Percentiles rank a stretch among this genome's conserved stretches.
Conservation (phyloP, 768 basidiomycete genomes). For the Amanita rubescens region DNA sequence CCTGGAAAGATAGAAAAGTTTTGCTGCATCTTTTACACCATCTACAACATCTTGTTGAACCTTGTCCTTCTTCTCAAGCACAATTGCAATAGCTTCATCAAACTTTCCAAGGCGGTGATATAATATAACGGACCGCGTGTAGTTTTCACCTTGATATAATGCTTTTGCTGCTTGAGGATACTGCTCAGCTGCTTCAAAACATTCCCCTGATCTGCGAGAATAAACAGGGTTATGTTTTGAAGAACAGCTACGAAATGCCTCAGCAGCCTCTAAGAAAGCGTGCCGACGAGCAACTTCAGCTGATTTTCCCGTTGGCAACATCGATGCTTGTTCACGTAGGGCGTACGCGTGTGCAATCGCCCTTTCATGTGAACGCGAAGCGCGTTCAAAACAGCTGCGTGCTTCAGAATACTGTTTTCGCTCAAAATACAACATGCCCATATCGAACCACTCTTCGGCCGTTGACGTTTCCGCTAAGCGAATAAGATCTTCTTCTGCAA, state of each 20-base stretch:
- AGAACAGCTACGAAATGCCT: slow-evolving; percentile 38
- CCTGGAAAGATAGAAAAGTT: slow-evolving; percentile 36
- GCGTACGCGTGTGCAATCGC: slow-evolving; percentile 45
- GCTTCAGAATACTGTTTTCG: slow-evolving; percentile 38
- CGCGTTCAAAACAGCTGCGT: slow-evolving; percentile 24
- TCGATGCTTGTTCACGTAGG: slow-evolving; percentile 43
- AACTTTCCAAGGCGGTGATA: slow-evolving; percentile 44
- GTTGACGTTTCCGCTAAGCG: slow-evolving; percentile 49
- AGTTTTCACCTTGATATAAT: slow-evolving; percentile 37
- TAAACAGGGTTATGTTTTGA: slow-evolving; percentile 27
- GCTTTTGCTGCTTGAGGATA: slow-evolving; percentile 35
- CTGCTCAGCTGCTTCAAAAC: slow-evolving; percentile 34
- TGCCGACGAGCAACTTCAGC: slow-evolving; percentile 15
- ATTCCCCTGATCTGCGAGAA: slow-evolving; percentile 37
- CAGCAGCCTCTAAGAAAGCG: slow-evolving; percentile 39
- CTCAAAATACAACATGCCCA: slow-evolving; percentile 28
- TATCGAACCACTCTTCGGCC: slow-evolving; percentile 28
- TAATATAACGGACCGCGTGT: slow-evolving; percentile 33
- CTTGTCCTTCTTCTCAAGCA: slow-evolving; percentile 21
- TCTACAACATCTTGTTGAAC: slow-evolving; percentile 27
- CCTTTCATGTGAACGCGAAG: slow-evolving; percentile 32
- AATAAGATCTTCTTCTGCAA: slow-evolving; percentile 41
- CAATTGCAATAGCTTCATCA: slow-evolving; percentile 43
- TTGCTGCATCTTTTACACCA: slow-evolving; percentile 35
- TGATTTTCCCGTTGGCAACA: slow-evolving; percentile 16